Evolutionary conservation across 2,329 filamentous ascomycete species (phyloP).

Genomic region (Fusarium sterilihyphosum): DNA sequence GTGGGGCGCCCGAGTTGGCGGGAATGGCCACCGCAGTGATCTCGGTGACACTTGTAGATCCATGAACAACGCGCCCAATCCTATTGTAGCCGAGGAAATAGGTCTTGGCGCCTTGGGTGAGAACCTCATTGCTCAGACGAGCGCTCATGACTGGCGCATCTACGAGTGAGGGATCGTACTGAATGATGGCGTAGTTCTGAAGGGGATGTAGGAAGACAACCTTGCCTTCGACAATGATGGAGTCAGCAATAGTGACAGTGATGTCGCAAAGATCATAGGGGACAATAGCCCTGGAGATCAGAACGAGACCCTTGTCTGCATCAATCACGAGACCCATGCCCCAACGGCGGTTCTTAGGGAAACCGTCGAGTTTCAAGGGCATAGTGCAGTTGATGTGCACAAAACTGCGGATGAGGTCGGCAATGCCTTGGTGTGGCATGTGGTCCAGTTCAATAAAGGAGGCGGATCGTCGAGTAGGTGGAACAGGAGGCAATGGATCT

Average conservation of each 20-base stretch:
- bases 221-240: constrained; percentile 92
- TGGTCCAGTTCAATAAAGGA: constrained; percentile 94
- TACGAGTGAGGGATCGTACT: constrained; percentile 94
- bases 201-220: constrained; percentile 95
- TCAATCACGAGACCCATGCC: constrained; percentile 98
- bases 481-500: constrained; percentile 78
- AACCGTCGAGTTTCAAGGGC: constrained; percentile 97
- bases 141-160: constrained; percentile 93
- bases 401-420: constrained; percentile 92
- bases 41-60: constrained; percentile 94
- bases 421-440: constrained; percentile 87
- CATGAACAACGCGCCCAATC: constrained; percentile 91
- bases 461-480: constrained; percentile 78
- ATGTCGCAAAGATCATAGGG: constrained; percentile 98
- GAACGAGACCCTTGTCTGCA: constrained; percentile 92
- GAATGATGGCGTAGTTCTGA: constrained; percentile 95
- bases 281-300: constrained; percentile 93
- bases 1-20: constrained; percentile 87
- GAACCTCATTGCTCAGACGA: constrained; percentile 79
- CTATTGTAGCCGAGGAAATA: constrained; percentile 99
- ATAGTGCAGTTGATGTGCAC: constrained; percentile 92
- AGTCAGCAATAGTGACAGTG: constrained; percentile 94
- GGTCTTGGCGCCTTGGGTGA: constrained; percentile 92
- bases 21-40: constrained; percentile 97
- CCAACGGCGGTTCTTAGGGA: constrained; percentile 91